Base-by-base conservation (phyloP, 768 basidiomycete genomes). In the Russula brevipes region DNA sequence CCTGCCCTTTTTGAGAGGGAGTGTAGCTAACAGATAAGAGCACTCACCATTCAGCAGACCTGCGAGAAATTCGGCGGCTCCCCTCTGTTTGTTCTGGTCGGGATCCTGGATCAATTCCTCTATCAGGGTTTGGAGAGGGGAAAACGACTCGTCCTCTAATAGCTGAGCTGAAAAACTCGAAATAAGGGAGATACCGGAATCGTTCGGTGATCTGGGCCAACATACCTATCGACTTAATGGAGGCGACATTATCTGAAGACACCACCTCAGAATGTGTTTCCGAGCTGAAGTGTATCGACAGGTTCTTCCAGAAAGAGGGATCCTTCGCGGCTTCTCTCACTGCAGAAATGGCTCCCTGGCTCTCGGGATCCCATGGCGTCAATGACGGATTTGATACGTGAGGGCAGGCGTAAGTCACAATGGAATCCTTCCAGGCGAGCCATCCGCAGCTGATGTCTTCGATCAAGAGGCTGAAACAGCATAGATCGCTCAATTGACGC, bases 61-160 rank as follows among this genome's bases (percentile, higher is more conserved):
- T 2, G 88, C 89, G 8, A 94, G 72, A 57, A 94, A 78, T 73
- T 97, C 94, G 5, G 91, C 91, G 9, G 90, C 86, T 3, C 90
- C 92, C 36, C 94, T 80, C 71, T 92, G 92, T 75, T 93, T 91
- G 74, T 95, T 88, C 63, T 91, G 87, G 66, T 90, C 85, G 64
- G 87, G 83, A 69, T 90, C 82, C 9, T 74, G 72, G 19, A 93
- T 75, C n/a, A 89, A 74, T 38, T 78, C 78, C 59, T 87, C 85
- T 42, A 92, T 70, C 1, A 82, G 80, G 0, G 85, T 85, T 63
- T 77, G 80, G 62, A 91, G 75, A 0, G 78, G 78, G 58, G 83
- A 79, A 58, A 91, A 82, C 1, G 89, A 85, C 59, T 82, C 83
- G 66, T 87, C 85, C 69, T 87, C 88, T n/a, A 89, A 79, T 17